Percentiles rank a stretch among this genome's conserved stretches.
Conservation (phyloP, 345 rosid species). For the Punica granatum region DNA sequence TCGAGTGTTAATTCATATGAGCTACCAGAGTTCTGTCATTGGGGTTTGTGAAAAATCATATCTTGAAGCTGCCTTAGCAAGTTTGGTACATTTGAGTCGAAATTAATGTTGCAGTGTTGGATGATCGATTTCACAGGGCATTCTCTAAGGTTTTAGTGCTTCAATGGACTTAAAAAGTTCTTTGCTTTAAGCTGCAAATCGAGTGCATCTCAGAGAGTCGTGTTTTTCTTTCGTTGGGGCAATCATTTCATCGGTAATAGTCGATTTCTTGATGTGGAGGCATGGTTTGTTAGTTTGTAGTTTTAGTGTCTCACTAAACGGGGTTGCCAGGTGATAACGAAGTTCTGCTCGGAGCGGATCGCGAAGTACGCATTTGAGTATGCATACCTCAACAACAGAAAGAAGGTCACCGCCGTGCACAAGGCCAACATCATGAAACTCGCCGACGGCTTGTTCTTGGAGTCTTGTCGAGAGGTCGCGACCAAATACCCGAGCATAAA, state of each 20-base stretch:
- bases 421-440: conserved; percentile 98
- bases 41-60: background rate
- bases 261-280: background rate
- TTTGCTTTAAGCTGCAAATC: background rate
- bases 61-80: no score
- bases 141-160: background rate
- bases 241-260: no score
- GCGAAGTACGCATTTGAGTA: conserved; percentile 96
- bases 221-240: no score
- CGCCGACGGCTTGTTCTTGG: conserved; percentile 91
- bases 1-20: background rate
- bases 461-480: conserved; percentile 91
- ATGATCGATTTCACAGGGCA: background rate
- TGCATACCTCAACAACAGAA: conserved; percentile 87
- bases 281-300: background rate
- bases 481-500: conserved; percentile 70
- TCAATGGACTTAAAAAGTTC: background rate
- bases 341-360: conserved; percentile 92
- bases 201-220: background rate
- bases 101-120: background rate
- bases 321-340: conserved; percentile 76
- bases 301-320: conserved; percentile 3
- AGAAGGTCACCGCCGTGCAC: conserved; percentile 92
- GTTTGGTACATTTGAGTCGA: no score
- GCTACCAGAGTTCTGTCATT: background rate